Conservation (phyloP, 495 filamentous ascomycete genomes). For the Xylaria acuta region DNA sequence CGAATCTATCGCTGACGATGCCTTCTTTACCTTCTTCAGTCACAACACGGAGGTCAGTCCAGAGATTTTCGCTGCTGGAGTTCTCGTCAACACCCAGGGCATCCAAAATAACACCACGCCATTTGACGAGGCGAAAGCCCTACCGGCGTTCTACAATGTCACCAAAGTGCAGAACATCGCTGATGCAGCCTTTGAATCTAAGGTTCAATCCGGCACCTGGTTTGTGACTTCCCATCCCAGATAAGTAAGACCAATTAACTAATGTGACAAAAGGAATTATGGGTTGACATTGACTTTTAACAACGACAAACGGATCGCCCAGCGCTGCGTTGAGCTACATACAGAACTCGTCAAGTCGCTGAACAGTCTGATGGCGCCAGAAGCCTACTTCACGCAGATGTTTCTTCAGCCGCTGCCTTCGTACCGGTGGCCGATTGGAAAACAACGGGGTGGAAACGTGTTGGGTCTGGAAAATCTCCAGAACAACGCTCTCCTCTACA, state of each 20-base stretch:
- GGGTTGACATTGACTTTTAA: constrained; percentile 30
- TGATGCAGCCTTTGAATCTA: constrained; percentile 28
- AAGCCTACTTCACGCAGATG: constrained; percentile 26
- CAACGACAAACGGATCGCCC: constrained; percentile 29
- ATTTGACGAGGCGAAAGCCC: constrained; percentile 25
- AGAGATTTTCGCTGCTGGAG: constrained; percentile 23
- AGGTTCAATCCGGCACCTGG: constrained; percentile 27
- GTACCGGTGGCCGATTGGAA: constrained; percentile 32
- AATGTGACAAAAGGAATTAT: constrained; percentile 8
- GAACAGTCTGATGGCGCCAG: constrained; percentile 2
- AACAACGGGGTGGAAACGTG: constrained; percentile 43
- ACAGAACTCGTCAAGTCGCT: constrained; percentile 30
- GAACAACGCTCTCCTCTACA: constrained; percentile 33
- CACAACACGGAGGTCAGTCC: constrained; percentile 13
- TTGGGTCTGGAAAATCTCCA: constrained; percentile 36
- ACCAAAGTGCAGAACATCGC: constrained; percentile 28
- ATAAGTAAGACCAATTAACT: background rate
- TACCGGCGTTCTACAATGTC: constrained; percentile 22
- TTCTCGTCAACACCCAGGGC: constrained; percentile 33
- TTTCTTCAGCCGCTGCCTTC: constrained; percentile 44
- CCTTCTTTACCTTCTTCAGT: constrained; percentile 29
- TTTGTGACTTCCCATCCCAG: background rate
- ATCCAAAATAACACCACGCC: constrained; percentile 27
- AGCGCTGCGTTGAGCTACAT: constrained; percentile 27
- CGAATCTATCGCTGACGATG: constrained; percentile 33